Evolutionary conservation across 2,329 filamentous ascomycete species (phyloP).

Genomic region (Teratosphaeria epicoccoides): DNA sequence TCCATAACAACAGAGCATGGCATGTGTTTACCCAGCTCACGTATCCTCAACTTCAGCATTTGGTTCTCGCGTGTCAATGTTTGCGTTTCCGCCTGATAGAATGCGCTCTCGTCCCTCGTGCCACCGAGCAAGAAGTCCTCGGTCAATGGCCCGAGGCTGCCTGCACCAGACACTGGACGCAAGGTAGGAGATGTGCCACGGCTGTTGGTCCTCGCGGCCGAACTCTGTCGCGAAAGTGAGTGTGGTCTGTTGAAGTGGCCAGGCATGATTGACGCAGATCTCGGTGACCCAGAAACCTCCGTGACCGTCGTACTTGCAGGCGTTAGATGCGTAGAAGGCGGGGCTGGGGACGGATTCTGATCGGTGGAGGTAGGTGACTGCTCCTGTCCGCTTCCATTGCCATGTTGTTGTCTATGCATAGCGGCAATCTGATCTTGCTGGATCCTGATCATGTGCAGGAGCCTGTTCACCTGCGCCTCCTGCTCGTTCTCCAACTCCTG

Average conservation of each 20-base stretch:
- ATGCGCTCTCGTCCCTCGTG: constrained; percentile 58
- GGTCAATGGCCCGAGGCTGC: constrained; percentile 31
- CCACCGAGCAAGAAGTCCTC: constrained; percentile 54
- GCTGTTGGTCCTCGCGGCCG: constrained; percentile 29
- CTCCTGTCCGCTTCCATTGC: constrained; percentile 26
- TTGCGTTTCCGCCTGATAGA: constrained; percentile 74
- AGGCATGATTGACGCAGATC: constrained; percentile 5
- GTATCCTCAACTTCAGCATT: constrained; percentile 65
- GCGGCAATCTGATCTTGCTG: constrained; percentile 60
- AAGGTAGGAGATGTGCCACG: constrained; percentile 33
- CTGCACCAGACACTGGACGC: constrained; percentile 42
- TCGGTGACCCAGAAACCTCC: constrained; percentile 10
- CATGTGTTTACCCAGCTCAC: constrained; percentile 51
- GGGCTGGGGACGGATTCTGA: constrained; percentile 20
- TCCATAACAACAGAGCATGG: neutral
- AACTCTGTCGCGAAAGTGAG: constrained; percentile 36
- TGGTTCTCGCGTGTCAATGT: constrained; percentile 70
- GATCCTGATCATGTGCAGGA: constrained; percentile 64
- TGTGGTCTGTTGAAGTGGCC: constrained; percentile 20
- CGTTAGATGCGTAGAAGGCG: constrained; percentile 5
- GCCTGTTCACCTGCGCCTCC: constrained; percentile 68
- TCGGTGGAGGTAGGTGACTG: constrained; percentile 24
- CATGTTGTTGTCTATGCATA: constrained; percentile 28
- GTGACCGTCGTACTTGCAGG: constrained; percentile 35
- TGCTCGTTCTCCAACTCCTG: constrained; percentile 72